Conservation (phyloP, 2,329 filamentous ascomycete genomes). For the Paracoccidioides brasiliensis region DNA sequence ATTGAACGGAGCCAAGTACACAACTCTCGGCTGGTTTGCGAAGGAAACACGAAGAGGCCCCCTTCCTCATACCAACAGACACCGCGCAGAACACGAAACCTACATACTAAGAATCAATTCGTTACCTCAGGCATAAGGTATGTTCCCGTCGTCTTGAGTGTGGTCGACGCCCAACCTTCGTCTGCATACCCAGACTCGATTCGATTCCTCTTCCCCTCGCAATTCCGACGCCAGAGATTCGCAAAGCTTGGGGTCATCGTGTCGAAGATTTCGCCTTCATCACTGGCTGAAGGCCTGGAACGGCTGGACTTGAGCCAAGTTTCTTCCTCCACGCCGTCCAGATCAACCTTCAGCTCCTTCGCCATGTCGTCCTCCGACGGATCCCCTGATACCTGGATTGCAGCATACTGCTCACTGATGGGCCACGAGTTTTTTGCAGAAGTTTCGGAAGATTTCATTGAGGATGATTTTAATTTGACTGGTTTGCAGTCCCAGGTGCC, state of each 20-base stretch:
- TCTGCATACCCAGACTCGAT: neutral
- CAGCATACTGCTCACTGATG: constrained; percentile 86
- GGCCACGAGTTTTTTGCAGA: constrained; percentile 99
- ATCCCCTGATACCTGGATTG: constrained; percentile 84
- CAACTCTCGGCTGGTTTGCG: neutral
- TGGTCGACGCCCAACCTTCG: neutral
- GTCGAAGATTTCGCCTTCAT: constrained; percentile 33
- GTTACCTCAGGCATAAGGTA: neutral
- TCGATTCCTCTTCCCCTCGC: neutral
- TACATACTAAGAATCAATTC: neutral
- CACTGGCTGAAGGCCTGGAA: constrained; percentile 36
- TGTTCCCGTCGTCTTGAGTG: neutral
- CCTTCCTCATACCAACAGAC: neutral
- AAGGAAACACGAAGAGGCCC: neutral
- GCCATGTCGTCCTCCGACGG: constrained; percentile 34
- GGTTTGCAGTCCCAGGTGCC: constrained; percentile 88
- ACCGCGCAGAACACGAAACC: neutral
- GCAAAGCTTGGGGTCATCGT: constrained; percentile 24
- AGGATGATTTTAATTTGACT: constrained; percentile 98
- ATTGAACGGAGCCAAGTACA: neutral
- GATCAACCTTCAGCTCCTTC: constrained; percentile 28
- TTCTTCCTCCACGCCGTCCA: constrained; percentile 31
- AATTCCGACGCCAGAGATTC: constrained; percentile 9
- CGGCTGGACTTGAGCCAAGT: constrained; percentile 35
- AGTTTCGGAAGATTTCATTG: constrained; percentile 97